These are phyloP conservation scores for Tripidium arundinaceum DNA, from an alignment of 202 grass and related monocot genomes.

Conservation along the genomic window DNA sequence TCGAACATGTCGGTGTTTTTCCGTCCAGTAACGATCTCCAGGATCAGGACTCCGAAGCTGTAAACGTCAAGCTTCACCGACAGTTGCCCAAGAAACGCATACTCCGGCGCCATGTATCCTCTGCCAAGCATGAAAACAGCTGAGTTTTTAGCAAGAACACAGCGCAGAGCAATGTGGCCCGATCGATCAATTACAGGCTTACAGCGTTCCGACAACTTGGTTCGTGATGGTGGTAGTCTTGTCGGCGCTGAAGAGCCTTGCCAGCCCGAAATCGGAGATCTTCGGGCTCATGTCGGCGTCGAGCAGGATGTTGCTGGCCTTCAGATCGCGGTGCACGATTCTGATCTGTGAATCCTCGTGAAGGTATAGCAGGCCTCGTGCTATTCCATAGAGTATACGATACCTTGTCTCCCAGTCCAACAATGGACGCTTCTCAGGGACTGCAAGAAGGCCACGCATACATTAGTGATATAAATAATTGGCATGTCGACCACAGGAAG, in stretches of 20 bases:
- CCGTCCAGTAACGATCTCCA: conserved; percentile 24
- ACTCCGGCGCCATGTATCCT: conserved; percentile 38
- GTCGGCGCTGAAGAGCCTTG: conserved; percentile 29
- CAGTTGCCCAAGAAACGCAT: conserved; percentile 1
- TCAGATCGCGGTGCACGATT: conserved; percentile 44
- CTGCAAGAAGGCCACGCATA: background rate
- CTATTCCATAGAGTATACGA: conserved; percentile 15
- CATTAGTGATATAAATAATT: too few relatives aligned
- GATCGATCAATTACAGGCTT: background rate
- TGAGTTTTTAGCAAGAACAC: too few relatives aligned
- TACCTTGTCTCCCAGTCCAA: conserved; percentile 30
- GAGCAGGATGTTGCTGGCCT: conserved; percentile 45
- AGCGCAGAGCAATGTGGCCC: too few relatives aligned
- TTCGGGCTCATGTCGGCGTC: conserved; percentile 35
- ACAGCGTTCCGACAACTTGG: conserved; percentile 33
- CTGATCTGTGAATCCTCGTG: conserved; percentile 34
- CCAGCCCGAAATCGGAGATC: conserved; percentile 51
- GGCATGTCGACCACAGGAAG: too few relatives aligned
- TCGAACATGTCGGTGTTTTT: background rate
- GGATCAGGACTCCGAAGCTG: conserved; percentile 25
- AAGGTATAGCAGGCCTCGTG: conserved; percentile 19
- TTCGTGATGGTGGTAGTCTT: conserved; percentile 17
- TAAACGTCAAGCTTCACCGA: conserved; percentile 34
- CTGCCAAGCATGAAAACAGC: background rate
- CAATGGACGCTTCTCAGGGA: background rate